These are phyloP conservation scores for Coffea canephora DNA, from an alignment of 257 asterid species.

Conservation along the genomic window DNA sequence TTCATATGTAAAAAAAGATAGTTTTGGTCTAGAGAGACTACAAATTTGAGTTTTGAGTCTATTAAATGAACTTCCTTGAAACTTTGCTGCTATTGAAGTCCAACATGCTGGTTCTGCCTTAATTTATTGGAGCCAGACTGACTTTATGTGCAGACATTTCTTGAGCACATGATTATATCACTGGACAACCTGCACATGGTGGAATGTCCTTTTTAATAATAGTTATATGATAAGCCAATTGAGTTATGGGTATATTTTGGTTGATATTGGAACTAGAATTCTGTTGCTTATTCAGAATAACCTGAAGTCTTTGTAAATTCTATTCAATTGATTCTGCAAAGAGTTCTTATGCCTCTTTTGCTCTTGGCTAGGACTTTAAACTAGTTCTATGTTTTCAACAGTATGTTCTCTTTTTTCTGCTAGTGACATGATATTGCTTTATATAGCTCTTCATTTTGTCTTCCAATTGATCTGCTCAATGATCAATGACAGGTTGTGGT, in stretches of 20 bases:
- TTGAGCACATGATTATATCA: background rate
- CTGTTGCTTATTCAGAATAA: background rate
- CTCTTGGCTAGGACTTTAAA: background rate
- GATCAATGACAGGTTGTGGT: slow-evolving; percentile 80
- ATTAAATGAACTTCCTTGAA: background rate
- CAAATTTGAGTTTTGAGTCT: background rate
- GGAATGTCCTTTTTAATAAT: background rate
- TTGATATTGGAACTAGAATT: background rate
- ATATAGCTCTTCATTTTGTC: background rate
- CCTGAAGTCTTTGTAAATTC: background rate
- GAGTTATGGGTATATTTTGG: background rate
- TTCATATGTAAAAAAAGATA: background rate
- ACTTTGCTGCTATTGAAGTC: background rate
- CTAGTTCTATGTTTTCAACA: background rate
- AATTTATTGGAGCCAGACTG: background rate
- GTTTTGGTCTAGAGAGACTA: background rate
- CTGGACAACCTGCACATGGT: background rate
- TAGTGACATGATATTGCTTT: background rate
- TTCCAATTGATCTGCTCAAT: background rate
- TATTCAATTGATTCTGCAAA: background rate
- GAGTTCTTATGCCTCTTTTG: background rate
- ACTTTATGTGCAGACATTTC: background rate
- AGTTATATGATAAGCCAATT: background rate
- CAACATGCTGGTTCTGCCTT: background rate
- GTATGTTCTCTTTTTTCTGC: background rate